These are phyloP conservation scores for Mucor indicus DNA, from an alignment of 371 early-diverging fungal species.

Conservation along the genomic window DNA sequence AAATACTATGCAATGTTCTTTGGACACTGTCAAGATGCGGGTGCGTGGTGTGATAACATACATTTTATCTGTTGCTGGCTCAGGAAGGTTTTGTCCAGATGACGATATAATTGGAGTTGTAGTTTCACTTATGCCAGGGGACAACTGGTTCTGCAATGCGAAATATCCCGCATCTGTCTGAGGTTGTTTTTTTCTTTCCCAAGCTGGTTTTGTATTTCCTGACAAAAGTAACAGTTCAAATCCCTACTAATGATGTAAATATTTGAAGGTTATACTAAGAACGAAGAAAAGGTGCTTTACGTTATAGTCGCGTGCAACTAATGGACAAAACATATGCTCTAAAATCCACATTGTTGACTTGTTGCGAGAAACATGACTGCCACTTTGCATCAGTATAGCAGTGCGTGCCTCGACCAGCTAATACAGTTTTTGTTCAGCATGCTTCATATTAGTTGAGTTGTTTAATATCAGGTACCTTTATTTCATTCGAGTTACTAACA, in stretches of 20 bases:
- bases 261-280: too few relatives aligned
- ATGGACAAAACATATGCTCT: conserved; percentile 19
- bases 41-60: conserved; percentile 68
- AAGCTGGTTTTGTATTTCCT: conserved; percentile 9
- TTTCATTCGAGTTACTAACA: too few relatives aligned
- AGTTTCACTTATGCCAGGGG: neutral
- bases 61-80: conserved; percentile 5
- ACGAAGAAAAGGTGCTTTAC: conserved; percentile 2
- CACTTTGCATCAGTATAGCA: conserved; percentile 16
- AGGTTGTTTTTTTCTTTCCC: conserved; percentile 19
- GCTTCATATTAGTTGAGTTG: too few relatives aligned
- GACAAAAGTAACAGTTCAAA: conserved; percentile 17
- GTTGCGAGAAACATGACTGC: conserved; percentile 4
- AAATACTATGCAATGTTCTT: conserved; percentile 62
- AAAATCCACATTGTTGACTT: conserved; percentile 21
- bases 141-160: neutral
- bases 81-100: neutral
- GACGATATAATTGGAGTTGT: neutral
- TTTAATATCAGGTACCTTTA: too few relatives aligned
- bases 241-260: conserved; percentile 3
- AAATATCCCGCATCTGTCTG: neutral
- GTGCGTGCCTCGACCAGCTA: conserved; percentile 19
- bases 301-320: conserved; percentile 13
- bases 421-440: too few relatives aligned
- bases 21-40: conserved; percentile 51